Evolutionary conservation across 306 rosid species (phyloP).

Genomic region (Pueraria montana): DNA sequence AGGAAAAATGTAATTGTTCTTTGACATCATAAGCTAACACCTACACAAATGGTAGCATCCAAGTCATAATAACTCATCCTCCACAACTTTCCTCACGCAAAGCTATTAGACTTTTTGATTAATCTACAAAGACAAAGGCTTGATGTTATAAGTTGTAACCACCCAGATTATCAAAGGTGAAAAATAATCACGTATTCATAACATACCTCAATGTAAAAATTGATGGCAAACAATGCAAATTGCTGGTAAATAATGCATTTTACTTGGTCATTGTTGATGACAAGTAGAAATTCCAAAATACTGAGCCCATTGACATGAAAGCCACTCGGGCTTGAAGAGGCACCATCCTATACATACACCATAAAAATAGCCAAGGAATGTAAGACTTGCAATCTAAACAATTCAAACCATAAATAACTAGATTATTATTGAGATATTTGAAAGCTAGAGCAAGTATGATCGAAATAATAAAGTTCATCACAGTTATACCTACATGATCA

Average conservation of each 20-base stretch:
- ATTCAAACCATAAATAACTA: slow-evolving; percentile 22
- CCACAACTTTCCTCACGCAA: slow-evolving; percentile 23
- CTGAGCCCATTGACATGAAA: slow-evolving; percentile 90
- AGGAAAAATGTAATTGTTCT: background rate
- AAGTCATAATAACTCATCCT: slow-evolving; percentile 8
- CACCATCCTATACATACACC: slow-evolving; percentile 72
- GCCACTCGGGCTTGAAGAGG: slow-evolving; percentile 96
- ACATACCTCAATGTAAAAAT: slow-evolving; percentile 49
- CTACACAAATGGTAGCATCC: slow-evolving; percentile 16
- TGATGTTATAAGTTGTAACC: slow-evolving; percentile 29
- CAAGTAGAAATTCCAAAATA: slow-evolving; percentile 92
- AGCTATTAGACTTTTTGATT: slow-evolving; percentile 4
- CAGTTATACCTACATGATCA: no score
- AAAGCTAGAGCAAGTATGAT: slow-evolving; percentile 14
- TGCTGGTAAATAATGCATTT: slow-evolving; percentile 34
- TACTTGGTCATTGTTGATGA: slow-evolving; percentile 92
- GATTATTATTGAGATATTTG: slow-evolving; percentile 8
- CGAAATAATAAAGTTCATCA: background rate
- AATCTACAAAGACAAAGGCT: slow-evolving; percentile 45
- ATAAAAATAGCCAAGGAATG: slow-evolving; percentile 43
- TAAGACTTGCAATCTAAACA: slow-evolving; percentile 8
- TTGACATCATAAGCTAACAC: background rate
- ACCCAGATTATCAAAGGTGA: slow-evolving; percentile 28
- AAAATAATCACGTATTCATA: slow-evolving; percentile 24
- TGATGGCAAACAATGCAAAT: slow-evolving; percentile 39